Percentiles rank a stretch among this genome's conserved stretches.
These are phyloP conservation scores for Letharia lupina DNA, from an alignment of 495 filamentous ascomycete genomes.

Conservation along the genomic window DNA sequence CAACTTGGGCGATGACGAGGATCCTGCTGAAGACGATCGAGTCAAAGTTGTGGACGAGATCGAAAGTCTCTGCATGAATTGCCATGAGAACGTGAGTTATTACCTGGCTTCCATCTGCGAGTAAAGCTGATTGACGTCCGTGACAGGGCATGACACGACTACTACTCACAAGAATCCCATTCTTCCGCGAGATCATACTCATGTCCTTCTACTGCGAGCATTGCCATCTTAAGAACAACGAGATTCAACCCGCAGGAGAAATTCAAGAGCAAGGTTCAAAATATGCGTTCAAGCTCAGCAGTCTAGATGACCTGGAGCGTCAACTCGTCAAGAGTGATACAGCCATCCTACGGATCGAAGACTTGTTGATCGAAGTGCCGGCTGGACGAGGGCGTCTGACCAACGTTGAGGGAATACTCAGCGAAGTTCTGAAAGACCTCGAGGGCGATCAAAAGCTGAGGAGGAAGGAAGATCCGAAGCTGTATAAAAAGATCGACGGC, in stretches of 20 bases:
- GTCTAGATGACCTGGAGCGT: slow-evolving; percentile 63
- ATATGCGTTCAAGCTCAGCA: slow-evolving; percentile 65
- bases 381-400: slow-evolving; percentile 80
- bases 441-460: slow-evolving; percentile 64
- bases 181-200: slow-evolving; percentile 91
- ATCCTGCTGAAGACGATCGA: slow-evolving; percentile 22
- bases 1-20: slow-evolving; percentile 37
- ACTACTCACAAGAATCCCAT: slow-evolving; percentile 83
- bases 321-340: slow-evolving; percentile 89
- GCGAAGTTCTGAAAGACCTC: slow-evolving; percentile 65
- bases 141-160: slow-evolving; percentile 72
- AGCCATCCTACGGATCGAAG: slow-evolving; percentile 68
- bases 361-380: slow-evolving; percentile 86
- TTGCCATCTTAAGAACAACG: slow-evolving; percentile 81
- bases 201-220: slow-evolving; percentile 92
- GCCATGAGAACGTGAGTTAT: slow-evolving; percentile 66
- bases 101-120: not conserved
- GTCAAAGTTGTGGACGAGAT: slow-evolving; percentile 35
- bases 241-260: slow-evolving; percentile 80
- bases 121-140: slow-evolving; percentile 15
- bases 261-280: slow-evolving; percentile 83
- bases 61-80: slow-evolving; percentile 77
- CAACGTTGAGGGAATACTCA: slow-evolving; percentile 82
- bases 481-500: slow-evolving; percentile 63
- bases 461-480: slow-evolving; percentile 63